A percentile compares a stretch with the other conserved stretches of the same genome.
phyloP scores from a whole-genome alignment of 441 rosid species.

The Geranium incanum region DNA sequence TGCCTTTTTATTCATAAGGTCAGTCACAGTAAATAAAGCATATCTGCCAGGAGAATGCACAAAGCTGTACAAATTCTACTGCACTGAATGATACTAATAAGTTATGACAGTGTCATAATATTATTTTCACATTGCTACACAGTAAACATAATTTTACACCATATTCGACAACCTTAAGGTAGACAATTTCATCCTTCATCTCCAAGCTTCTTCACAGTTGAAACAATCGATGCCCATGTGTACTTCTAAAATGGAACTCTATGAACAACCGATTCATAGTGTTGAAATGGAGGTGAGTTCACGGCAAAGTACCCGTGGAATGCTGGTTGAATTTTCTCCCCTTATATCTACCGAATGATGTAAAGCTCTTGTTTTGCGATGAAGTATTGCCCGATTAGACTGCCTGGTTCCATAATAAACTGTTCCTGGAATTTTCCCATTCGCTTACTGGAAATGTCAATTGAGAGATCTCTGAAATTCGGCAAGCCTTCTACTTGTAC shows the following conservation, averaged over 20 bases:
- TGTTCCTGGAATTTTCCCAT: slow-evolving; percentile 89
- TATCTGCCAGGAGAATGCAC: not conserved
- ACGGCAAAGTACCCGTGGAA: too few relatives aligned
- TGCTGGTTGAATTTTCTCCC: not conserved
- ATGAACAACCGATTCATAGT: too few relatives aligned
- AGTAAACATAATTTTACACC: too few relatives aligned
- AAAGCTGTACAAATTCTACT: not conserved
- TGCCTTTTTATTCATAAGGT: too few relatives aligned
- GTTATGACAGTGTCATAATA: not conserved
- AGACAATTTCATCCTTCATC: too few relatives aligned
- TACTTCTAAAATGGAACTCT: too few relatives aligned
- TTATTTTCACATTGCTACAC: too few relatives aligned
- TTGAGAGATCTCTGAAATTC: slow-evolving; percentile 69
- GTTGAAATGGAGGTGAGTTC: too few relatives aligned
- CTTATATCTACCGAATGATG: slow-evolving; percentile 29
- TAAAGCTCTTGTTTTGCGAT: slow-evolving; percentile 72
- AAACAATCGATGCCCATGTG: too few relatives aligned
- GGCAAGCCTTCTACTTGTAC: slow-evolving; percentile 87
- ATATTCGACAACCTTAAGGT: too few relatives aligned
- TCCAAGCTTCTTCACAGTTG: too few relatives aligned
- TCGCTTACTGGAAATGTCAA: slow-evolving; percentile 61
- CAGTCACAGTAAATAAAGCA: not conserved
- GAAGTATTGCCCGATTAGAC: slow-evolving; percentile 52
- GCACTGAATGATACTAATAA: not conserved
- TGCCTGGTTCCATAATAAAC: slow-evolving; percentile 55